These are phyloP conservation scores for Neurospora sp. DNA, from an alignment of 495 filamentous ascomycete species.

Conservation along the genomic window DNA sequence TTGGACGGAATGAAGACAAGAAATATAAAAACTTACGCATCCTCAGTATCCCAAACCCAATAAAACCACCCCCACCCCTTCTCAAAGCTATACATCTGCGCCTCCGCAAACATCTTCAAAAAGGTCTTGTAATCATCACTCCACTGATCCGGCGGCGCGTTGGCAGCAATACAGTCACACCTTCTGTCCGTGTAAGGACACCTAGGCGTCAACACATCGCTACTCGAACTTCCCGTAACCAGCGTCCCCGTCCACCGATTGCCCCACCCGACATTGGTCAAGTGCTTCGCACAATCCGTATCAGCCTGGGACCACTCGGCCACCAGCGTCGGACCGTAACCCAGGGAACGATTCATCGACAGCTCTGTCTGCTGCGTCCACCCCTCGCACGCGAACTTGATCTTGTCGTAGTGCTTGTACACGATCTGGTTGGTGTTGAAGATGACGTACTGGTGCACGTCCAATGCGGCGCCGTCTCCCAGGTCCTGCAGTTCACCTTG, in stretches of 20 bases:
- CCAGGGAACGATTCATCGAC: constrained; percentile 60
- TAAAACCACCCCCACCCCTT: constrained; percentile 95
- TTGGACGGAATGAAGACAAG: neutral
- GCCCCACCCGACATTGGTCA: constrained; percentile 85
- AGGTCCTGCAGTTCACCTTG: constrained; percentile 51
- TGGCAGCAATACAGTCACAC: constrained; percentile 69
- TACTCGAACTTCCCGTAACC: constrained; percentile 44
- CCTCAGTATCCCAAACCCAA: constrained; percentile 66
- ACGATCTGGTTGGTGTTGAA: constrained; percentile 71
- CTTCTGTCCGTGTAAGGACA: constrained; percentile 55
- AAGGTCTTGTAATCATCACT: constrained; percentile 71
- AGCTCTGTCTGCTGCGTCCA: constrained; percentile 71
- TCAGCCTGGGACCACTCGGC: constrained; percentile 98
- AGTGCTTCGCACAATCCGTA: constrained; percentile 79
- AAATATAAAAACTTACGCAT: constrained; percentile 17
- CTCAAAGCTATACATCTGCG: constrained; percentile 90
- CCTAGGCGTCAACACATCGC: constrained; percentile 46
- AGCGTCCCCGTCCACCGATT: constrained; percentile 83
- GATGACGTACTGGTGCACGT: constrained; percentile 90
- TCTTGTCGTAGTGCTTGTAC: constrained; percentile 61
- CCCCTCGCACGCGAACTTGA: constrained; percentile 73
- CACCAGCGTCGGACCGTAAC: constrained; percentile 93
- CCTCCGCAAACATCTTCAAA: constrained; percentile 81
- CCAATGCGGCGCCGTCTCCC: constrained; percentile 53
- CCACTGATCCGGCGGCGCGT: constrained; percentile 60